These are phyloP conservation scores for Rutstroemia sp. DNA, from an alignment of 2,329 filamentous ascomycete species.

Conservation along the genomic window DNA sequence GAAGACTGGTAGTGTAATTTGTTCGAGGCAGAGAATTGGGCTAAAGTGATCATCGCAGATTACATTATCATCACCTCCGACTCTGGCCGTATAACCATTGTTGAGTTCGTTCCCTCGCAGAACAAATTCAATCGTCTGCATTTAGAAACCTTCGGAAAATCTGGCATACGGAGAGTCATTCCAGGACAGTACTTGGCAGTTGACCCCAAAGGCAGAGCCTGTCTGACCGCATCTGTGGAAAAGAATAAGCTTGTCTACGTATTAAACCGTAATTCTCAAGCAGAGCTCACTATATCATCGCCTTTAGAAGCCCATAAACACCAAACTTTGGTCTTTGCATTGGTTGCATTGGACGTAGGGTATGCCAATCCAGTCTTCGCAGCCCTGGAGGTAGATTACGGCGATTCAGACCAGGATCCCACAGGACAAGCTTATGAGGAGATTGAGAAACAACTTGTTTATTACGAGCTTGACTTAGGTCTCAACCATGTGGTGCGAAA, in stretches of 20 bases:
- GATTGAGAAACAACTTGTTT: slow-evolving; percentile 84
- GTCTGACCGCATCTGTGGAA: slow-evolving; percentile 86
- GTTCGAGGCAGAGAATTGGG: slow-evolving; percentile 15
- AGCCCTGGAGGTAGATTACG: slow-evolving; percentile 87
- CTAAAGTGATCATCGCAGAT: slow-evolving; percentile 49
- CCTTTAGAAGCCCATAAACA: slow-evolving; percentile 93
- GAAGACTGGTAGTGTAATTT: slow-evolving; percentile 12
- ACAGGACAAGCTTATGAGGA: slow-evolving; percentile 75
- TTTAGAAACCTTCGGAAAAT: slow-evolving; percentile 97
- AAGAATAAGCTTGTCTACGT: slow-evolving; percentile 99
- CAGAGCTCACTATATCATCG: slow-evolving; percentile 92
- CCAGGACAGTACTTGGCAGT: slow-evolving; percentile 94
- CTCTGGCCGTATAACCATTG: slow-evolving; percentile 87
- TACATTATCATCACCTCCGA: slow-evolving; percentile 94
- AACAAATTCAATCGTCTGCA: slow-evolving; percentile 87
- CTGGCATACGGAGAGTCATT: slow-evolving; percentile 84
- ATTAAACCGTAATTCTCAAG: slow-evolving; percentile 88
- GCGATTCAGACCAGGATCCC: slow-evolving; percentile 83
- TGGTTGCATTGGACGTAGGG: slow-evolving; percentile 86
- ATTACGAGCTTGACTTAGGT: slow-evolving; percentile 95
- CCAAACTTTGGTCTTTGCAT: slow-evolving; percentile 79
- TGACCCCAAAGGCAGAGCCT: slow-evolving; percentile 92
- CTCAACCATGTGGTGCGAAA: slow-evolving; percentile 95
- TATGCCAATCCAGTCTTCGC: slow-evolving; percentile 98
- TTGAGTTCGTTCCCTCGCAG: slow-evolving; percentile 82